A percentile compares a stretch with the other conserved stretches of the same genome.
These are phyloP conservation scores for Neocatenulostroma microsporum DNA, from an alignment of 2,329 filamentous ascomycete genomes.

Conservation along the genomic window DNA sequence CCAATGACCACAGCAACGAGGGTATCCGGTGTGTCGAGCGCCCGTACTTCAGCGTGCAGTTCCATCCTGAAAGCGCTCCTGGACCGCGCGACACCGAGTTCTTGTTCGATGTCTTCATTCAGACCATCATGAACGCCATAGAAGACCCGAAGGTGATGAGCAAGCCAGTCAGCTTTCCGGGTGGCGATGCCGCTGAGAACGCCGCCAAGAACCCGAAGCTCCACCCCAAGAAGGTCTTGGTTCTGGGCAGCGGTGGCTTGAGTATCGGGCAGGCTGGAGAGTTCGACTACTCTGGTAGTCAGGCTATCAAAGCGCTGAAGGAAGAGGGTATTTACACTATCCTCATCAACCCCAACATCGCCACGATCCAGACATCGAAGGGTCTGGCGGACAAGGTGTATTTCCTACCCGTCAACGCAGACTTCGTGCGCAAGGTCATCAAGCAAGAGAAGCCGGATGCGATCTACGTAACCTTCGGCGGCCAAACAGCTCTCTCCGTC, in stretches of 20 bases:
- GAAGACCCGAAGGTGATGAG: conserved; percentile 59
- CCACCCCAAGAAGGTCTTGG: conserved; percentile 84
- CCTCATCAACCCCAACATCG: conserved; percentile 98
- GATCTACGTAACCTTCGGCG: conserved; percentile 96
- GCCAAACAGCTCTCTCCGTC: conserved; percentile 92
- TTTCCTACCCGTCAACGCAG: conserved; percentile 92
- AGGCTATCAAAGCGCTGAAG: conserved; percentile 97
- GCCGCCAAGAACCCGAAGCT: conserved; percentile 68
- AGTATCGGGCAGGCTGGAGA: conserved; percentile 97
- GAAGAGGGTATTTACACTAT: conserved; percentile 98
- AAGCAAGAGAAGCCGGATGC: conserved; percentile 88
- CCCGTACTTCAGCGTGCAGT: conserved; percentile 98
- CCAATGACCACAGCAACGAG: conserved; percentile 97
- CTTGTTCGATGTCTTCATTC: conserved; percentile 93
- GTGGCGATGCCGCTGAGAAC: conserved; percentile 73
- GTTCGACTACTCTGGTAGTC: conserved; percentile 97
- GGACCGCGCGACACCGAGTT: conserved; percentile 94
- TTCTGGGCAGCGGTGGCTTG: conserved; percentile 88
- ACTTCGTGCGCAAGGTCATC: conserved; percentile 97
- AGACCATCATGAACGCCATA: conserved; percentile 67
- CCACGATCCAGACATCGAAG: conserved; percentile 97
- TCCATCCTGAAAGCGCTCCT: conserved; percentile 94
- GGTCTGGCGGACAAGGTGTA: conserved; percentile 98
- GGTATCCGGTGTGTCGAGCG: conserved; percentile 80
- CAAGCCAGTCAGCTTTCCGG: conserved; percentile 76